Percentiles rank a stretch among this genome's conserved stretches.
Evolutionary conservation across 306 rosid species (phyloP).

Genomic region (Glycine tomentella): DNA sequence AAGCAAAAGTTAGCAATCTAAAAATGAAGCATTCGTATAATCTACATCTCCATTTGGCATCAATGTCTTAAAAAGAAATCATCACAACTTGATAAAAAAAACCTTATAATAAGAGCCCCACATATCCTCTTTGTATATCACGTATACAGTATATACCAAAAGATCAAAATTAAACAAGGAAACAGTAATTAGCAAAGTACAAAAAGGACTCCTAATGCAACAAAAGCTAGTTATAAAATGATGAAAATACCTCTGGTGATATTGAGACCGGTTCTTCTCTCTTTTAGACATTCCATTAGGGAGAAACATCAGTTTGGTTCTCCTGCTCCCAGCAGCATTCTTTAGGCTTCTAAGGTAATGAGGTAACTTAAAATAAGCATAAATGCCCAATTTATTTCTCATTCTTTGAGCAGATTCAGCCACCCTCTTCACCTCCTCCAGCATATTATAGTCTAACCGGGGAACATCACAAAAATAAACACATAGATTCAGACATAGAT

Average conservation of each 20-base stretch:
- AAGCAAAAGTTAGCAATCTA: conserved; percentile 33
- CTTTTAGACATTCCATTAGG: conserved; percentile 83
- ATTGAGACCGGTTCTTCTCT: conserved; percentile 76
- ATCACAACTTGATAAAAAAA: too few species aligned
- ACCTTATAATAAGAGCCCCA: neutral
- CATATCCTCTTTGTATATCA: neutral
- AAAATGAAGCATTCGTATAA: conserved; percentile 16
- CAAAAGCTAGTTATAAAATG: conserved; percentile 8
- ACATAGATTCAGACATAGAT: neutral
- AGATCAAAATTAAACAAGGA: conserved; percentile 26
- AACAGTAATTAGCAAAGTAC: neutral
- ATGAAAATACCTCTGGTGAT: conserved; percentile 67
- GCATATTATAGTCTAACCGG: conserved; percentile 74
- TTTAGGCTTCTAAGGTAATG: conserved; percentile 58
- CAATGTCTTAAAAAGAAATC: too few species aligned
- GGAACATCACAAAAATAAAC: conserved; percentile 28
- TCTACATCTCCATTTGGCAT: too few species aligned
- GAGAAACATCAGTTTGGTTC: conserved; percentile 74
- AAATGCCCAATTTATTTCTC: conserved; percentile 67
- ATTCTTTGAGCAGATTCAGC: conserved; percentile 82
- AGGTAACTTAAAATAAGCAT: conserved; percentile 63
- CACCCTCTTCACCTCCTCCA: conserved; percentile 88
- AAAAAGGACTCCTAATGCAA: conserved; percentile 17
- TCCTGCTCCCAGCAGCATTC: conserved; percentile 68
- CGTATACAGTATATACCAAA: neutral